Evolutionary conservation across 2,329 filamentous ascomycete genomes (phyloP), one percentile per base, ranked within the genome.

Genomic region (Dactylella cylindrospora): DNA sequence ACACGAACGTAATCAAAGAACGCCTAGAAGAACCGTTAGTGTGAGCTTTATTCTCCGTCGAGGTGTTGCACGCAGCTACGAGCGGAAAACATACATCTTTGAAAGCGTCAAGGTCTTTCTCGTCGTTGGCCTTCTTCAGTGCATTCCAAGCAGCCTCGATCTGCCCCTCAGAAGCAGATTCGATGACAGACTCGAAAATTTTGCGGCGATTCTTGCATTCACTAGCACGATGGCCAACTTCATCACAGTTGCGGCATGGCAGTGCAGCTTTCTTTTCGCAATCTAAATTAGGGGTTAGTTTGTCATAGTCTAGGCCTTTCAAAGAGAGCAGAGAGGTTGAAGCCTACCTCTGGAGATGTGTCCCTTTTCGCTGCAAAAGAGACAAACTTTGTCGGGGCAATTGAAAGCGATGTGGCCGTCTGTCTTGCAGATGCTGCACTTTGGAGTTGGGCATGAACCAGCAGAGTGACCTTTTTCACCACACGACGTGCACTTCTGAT

Each of bases 51-150:
- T 5, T 9, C 22, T 26, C 35, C 17, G 20, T 29, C 15, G 17
- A n/a, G n/a, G n/a, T n/a, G n/a, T n/a, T 25, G n/a, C n/a, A n/a
- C n/a, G n/a, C n/a, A n/a, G n/a, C n/a, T n/a, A 32, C 15, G 19
- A 15, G 17, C 79, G 74, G 5, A 80, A 71, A 2, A 76, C 80
- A 46, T 49, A 72, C 72, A 60, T 78, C 76, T 71, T 85, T 85
- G 70, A 81, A 77, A 44, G 84, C 80, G 25, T 85, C 81, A 3
- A 84, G 70, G 52, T 88, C 84, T 19, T 74, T 74, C 25, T 80
- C 78, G 1, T 68, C 65, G 40, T 76, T 78, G 0, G 81, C 84
- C 20, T 72, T 68, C 54, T 74, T 72, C 49, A 88, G 75, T 59
- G 79, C 74, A 1, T 72, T 70, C 80, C 84, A 85, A 2, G 84